phyloP scores from a whole-genome alignment of 2,329 filamentous ascomycete species.

The Alternaria dauci region DNA sequence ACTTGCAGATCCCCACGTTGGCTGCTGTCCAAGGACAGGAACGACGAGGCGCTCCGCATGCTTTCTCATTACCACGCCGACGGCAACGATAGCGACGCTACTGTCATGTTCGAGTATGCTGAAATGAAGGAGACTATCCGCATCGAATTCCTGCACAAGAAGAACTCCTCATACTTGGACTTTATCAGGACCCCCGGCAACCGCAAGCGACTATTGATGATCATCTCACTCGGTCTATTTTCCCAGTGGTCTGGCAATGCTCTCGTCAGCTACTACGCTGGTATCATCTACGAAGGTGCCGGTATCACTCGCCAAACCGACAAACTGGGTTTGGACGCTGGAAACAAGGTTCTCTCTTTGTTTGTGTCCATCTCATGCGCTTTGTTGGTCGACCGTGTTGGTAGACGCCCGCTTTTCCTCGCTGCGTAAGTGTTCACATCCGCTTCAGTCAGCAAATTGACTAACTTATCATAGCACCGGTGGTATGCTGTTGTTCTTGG shows the following conservation, averaged over 20 bases:
- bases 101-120: conserved; percentile 71
- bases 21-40: conserved; percentile 69
- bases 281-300: conserved; percentile 67
- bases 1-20: conserved; percentile 56
- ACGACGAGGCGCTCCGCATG: conserved; percentile 68
- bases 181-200: conserved; percentile 71
- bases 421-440: conserved; percentile 34
- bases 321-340: conserved; percentile 57
- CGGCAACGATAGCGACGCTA: conserved; percentile 65
- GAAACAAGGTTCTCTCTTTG: conserved; percentile 68
- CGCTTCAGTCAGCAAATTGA: background rate
- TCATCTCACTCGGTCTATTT: conserved; percentile 70
- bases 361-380: conserved; percentile 65
- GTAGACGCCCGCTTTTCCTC: conserved; percentile 48
- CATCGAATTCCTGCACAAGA: conserved; percentile 62
- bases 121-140: conserved; percentile 72
- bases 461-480: background rate
- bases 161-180: conserved; percentile 64
- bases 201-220: conserved; percentile 68
- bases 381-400: conserved; percentile 63
- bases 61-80: conserved; percentile 71
- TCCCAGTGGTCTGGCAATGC: conserved; percentile 74
- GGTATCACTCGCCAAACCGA: conserved; percentile 62
- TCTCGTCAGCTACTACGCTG: conserved; percentile 73
- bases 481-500: background rate